Base-by-base conservation (phyloP, 164 flowering plant species). In the Cinnamomum micranthum region DNA sequence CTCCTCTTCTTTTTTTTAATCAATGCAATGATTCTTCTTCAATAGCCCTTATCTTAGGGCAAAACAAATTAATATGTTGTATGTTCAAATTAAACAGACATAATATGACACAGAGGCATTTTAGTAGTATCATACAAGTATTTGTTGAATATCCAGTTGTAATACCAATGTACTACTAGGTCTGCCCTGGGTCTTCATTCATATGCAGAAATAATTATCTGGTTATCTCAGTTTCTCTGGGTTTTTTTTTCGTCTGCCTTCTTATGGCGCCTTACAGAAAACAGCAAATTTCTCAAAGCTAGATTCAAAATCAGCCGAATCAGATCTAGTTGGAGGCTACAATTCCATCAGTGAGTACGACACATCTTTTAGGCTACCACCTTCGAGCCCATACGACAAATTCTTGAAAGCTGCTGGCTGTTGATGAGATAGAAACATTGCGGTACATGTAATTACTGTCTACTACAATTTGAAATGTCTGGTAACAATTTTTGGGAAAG, bases 381-480 rank as follows among this genome's bases (percentile, higher is more conserved):
- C 98, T 78, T 83, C 98, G 33, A 94, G 98, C 77, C 98, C 98
- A 1, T 94, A 89, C 22, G 98, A 94, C 84, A 92, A 91, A 70
- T 94, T 94, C 84, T 80, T 94, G 80, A 92, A 92, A 84, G 97
- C 98, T 3, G 98, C 98, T 23, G 95, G 98, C 78, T 90, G 98
- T 82, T 89, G 78, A 84, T 13, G 65, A n/a, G 50, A 9, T n/a
- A 20, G 65, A 17, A 4, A 25, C 31, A 10, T 67, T 13, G 13
- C 3, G 1, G 31, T 63, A 35, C 41, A 63, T 28, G 68, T 20
- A 41, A 63, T 58, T 50, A 20, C 19, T 69, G 69, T 68, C 51
- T 25, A 52, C 50, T 59, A 11, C 69, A 25, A 3, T 50, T 12
- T 62, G 25, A 2, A 69, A 22, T 75, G 20, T 58, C 24, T 74